Evolutionary conservation across 768 basidiomycete species (phyloP), one percentile per base, ranked within the genome.

Genomic region (Panaeolus papilionaceus): DNA sequence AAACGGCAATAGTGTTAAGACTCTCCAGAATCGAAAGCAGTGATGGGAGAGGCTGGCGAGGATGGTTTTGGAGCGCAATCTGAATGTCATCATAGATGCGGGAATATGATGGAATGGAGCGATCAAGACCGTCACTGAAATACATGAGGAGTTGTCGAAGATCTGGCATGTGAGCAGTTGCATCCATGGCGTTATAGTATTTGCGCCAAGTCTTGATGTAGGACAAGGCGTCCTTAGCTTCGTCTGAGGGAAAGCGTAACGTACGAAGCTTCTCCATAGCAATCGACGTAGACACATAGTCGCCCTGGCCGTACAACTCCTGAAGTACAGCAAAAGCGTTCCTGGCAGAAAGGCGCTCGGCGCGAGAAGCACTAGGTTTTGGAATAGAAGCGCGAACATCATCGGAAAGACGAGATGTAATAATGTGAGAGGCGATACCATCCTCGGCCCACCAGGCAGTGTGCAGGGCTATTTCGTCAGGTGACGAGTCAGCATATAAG

Each of bases 341-440:
- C 37, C 49, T 18, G 28, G 64, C n/a, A 3, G 20, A 47, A 44
- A 54, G 45, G 28, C 47, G 33, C 45, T 45, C 18, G 1, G 16
- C 11, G 38, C 38, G 45, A 66, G 64, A 20, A 66, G 66, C 3
- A 64, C 39, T 7, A 26, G 65, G 20, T 45, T 26, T 20, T 63
- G 62, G 62, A 3, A 63, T 4, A 11, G 62, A 63, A 11, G 62
- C 38, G 10, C 62, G 62, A 18, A 63, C 62, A 9, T 38, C 38
- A 39, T 63, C n/a, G 3, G 62, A 63, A 10, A 63, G 38, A 10
- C 62, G 26, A 10, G 62, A 38, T 9, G 26, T 38, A 20, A 63
- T 23, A 2, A 63, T 40, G 38, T 63, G 62, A 12, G 38, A 37
- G 40, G 62, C 62, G 4, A 63, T 39, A 9, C 38, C 37, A 63